Evolutionary conservation across 306 rosid genomes (phyloP).

Genomic region (Sesbania bispinosa): DNA sequence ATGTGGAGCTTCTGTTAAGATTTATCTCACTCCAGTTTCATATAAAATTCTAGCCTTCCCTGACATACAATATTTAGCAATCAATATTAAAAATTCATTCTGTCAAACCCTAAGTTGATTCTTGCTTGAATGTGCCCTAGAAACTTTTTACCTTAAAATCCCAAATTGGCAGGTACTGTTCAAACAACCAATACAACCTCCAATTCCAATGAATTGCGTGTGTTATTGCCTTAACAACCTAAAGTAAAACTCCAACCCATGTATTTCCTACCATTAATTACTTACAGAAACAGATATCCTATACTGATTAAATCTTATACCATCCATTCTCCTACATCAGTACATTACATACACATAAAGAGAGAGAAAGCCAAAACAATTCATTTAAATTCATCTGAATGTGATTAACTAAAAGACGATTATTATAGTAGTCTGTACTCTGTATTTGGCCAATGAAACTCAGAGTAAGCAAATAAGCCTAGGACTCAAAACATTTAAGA

Average conservation of each 20-base stretch:
- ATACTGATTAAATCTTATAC: not conserved
- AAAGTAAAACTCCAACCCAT: not conserved
- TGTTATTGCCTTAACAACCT: not conserved
- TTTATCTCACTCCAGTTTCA: not conserved
- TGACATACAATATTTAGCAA: not conserved
- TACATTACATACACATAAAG: not conserved
- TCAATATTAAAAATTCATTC: not conserved
- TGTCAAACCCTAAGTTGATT: not conserved
- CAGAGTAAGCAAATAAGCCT: not conserved
- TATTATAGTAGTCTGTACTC: not conserved
- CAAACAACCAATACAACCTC: not conserved
- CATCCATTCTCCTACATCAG: not conserved
- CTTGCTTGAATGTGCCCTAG: not conserved
- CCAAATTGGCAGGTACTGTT: too few species aligned
- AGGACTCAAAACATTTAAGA: slow-evolving; percentile 7
- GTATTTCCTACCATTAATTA: not conserved
- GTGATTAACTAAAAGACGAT: not conserved
- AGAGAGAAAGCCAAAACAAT: not conserved
- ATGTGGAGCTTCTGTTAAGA: not conserved
- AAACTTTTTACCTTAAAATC: too few species aligned
- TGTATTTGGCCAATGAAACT: not conserved
- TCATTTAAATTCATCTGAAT: not conserved
- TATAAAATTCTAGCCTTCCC: not conserved
- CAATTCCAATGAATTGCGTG: not conserved
- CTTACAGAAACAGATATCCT: not conserved